A percentile compares a stretch with the other conserved stretches of the same genome.
phyloP scores from a whole-genome alignment of 257 asterid genomes.

The Penstemon barbatus region DNA sequence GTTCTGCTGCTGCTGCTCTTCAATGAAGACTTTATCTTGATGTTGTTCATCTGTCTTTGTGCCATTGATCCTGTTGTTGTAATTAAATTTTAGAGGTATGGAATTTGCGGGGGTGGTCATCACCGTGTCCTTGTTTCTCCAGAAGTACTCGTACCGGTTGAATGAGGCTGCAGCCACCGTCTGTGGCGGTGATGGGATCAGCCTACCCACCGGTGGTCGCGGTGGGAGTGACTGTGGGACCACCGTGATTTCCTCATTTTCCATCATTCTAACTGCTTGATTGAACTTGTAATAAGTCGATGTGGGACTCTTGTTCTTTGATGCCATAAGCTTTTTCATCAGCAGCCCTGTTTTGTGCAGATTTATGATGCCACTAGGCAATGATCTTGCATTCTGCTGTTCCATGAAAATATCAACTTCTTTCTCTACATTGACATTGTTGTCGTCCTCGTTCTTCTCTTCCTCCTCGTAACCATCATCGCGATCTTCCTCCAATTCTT shows the following conservation, averaged over 20 bases:
- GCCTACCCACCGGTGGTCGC: slow-evolving; percentile 31
- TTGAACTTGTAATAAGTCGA: slow-evolving; percentile 41
- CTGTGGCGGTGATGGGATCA: slow-evolving; percentile 29
- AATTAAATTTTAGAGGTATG: not conserved
- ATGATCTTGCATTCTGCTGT: slow-evolving; percentile 30
- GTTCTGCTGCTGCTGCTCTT: slow-evolving; percentile 32
- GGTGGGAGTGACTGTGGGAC: slow-evolving; percentile 56
- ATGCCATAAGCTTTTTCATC: slow-evolving; percentile 46
- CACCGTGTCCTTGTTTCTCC: slow-evolving; percentile 44
- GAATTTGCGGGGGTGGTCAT: slow-evolving; percentile 9
- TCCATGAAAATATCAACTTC: slow-evolving; percentile 29
- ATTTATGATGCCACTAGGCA: slow-evolving; percentile 39
- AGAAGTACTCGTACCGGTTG: slow-evolving; percentile 70
- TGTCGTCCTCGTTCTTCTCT: slow-evolving; percentile 35
- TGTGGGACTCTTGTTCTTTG: slow-evolving; percentile 42
- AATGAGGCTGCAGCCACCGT: slow-evolving; percentile 39
- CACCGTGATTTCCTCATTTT: slow-evolving; percentile 25
- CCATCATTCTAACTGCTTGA: slow-evolving; percentile 25
- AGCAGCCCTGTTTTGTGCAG: slow-evolving; percentile 41
- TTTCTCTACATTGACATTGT: slow-evolving; percentile 3
- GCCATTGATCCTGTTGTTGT: slow-evolving; percentile 20
- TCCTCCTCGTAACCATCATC: not conserved
- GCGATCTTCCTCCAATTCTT: slow-evolving; percentile 28
- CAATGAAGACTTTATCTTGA: slow-evolving; percentile 47
- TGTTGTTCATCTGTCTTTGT: slow-evolving; percentile 28